Base-by-base conservation (phyloP, 1,284 basidiomycete species). In the Sporisorium scitamineum region DNA sequence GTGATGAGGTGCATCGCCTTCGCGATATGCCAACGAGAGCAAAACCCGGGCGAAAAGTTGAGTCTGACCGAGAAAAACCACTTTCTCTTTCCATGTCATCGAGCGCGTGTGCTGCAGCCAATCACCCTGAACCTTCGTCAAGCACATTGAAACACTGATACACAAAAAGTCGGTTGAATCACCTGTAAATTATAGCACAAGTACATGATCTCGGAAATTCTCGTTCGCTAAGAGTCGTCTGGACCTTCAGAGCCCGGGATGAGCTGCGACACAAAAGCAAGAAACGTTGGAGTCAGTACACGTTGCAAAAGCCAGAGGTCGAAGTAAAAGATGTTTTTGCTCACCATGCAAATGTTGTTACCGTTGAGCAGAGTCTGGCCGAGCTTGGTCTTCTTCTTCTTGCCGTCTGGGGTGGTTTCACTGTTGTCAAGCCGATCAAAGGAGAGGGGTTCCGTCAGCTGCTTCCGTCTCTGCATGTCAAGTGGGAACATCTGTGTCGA, bases 321-420 rank as follows among this genome's bases (percentile, higher is more conserved):
- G 26, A 27, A 16, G 26, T 5, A 26, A 22, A 29, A 42, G 13
- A 20, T 22, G n/a, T 18, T 9, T 1, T 5, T 6, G 59, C 82
- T 88, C 64, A 96, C 95, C 92, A 99, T 97, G 84, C 94, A 95
- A 64, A 99, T 98, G 80, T 97, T 97, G 87, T 97, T 97, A 11
- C 96, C 96, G 82, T 99, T 99, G 67, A 99, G 86, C 50, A 99
- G 88, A 22, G 96, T 99, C 87, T 97, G 94, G 5, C 91, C 90
- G 24, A 99, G 89, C 70, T 91, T 89, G 10, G 92, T 97, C 86
- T 90, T 91, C 84, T 90, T 91, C 85, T 93, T 94, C 71, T 89
- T 87, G 3, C 95, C 96, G 86, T 92, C 88, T 5, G 93, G 88
- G 5, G 94, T 94, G 9, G 87, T 91, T 86, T 97, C 94, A 86